A percentile compares a stretch with the other conserved stretches of the same genome.
phyloP scores from a whole-genome alignment of 2,329 filamentous ascomycete genomes.

The Cladobotryum mycophilum region DNA sequence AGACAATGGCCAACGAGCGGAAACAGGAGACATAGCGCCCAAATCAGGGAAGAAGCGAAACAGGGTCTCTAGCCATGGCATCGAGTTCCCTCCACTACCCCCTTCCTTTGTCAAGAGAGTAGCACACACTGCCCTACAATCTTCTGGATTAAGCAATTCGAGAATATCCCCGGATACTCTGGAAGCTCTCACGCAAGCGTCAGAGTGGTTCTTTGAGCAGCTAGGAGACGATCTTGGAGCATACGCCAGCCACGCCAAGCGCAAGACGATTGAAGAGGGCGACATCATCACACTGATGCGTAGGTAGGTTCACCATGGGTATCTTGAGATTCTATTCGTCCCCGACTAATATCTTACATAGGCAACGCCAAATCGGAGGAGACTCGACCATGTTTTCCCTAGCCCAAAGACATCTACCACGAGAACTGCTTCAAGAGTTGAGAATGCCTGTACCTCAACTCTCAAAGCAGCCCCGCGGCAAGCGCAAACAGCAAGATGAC shows the following conservation, averaged over 20 bases:
- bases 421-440: conserved; percentile 77
- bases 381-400: conserved; percentile 75
- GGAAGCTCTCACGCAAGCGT: conserved; percentile 68
- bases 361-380: conserved; percentile 69
- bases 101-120: conserved; percentile 66
- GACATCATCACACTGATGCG: conserved; percentile 79
- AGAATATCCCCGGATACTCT: conserved; percentile 70
- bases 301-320: conserved; percentile 51
- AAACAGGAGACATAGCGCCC: conserved; percentile 1
- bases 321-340: conserved; percentile 21
- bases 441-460: conserved; percentile 59
- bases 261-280: conserved; percentile 79
- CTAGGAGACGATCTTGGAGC: conserved; percentile 70
- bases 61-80: conserved; percentile 60
- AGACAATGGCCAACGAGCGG: not conserved
- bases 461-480: conserved; percentile 38
- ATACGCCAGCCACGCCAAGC: conserved; percentile 74
- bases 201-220: conserved; percentile 91
- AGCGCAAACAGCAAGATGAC: conserved; percentile 22
- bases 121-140: conserved; percentile 64
- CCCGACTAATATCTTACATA: conserved; percentile 32
- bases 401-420: conserved; percentile 74
- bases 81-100: conserved; percentile 70
- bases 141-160: conserved; percentile 57
- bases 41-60: conserved; percentile 30